Conservation (phyloP, 139 green algal species). For the Auxenochlorella pyrenoidosa region DNA sequence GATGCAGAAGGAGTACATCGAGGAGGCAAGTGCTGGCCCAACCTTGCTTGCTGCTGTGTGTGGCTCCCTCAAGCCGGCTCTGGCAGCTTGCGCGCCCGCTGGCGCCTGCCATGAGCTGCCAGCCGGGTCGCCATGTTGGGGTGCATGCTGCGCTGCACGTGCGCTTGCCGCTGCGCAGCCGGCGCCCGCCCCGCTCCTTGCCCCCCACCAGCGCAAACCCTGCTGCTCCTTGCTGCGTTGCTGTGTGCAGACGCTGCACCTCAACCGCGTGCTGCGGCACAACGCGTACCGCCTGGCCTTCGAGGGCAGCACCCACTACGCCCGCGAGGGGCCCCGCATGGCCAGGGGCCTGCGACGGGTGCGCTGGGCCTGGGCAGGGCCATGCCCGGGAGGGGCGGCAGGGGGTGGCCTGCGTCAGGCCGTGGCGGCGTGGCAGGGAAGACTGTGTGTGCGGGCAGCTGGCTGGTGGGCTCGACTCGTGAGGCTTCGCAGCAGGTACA, state of each 20-base stretch:
- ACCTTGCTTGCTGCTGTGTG: neutral
- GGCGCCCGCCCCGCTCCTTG: no score
- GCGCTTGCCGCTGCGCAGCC: neutral
- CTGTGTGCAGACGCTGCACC: conserved; percentile 24
- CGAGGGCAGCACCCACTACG: conserved; percentile 41
- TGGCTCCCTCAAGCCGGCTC: neutral
- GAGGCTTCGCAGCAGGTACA: no score
- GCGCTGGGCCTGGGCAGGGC: neutral
- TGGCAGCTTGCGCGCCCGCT: neutral
- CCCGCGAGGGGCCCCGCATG: neutral
- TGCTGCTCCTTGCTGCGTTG: neutral
- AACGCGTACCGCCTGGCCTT: conserved; percentile 1
- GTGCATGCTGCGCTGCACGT: neutral
- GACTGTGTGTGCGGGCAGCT: no score
- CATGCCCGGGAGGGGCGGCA: no score
- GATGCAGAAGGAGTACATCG: conserved; percentile 26
- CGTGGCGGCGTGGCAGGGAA: no score
- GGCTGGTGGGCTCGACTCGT: no score
- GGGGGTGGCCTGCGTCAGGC: no score
- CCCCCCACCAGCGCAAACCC: neutral
- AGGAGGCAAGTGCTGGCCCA: neutral
- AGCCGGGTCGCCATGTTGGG: no score
- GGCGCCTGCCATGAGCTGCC: neutral
- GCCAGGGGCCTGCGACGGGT: neutral
- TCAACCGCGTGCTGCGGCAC: conserved; percentile 11